phyloP scores from a whole-genome alignment of 2,329 filamentous ascomycete species.

The Botrytis tulipae region DNA sequence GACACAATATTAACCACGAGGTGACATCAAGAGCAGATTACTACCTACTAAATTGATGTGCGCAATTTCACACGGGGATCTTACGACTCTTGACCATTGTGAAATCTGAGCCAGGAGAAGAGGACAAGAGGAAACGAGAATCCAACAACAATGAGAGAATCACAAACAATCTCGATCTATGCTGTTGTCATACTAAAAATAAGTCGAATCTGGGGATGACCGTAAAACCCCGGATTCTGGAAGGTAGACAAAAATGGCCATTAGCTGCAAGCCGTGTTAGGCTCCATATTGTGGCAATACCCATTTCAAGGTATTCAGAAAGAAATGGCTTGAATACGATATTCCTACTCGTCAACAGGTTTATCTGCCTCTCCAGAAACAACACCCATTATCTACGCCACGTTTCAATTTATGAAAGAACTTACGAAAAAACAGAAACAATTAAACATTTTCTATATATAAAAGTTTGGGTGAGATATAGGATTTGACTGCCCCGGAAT shows the following conservation, averaged over 20 bases:
- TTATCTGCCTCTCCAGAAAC: background rate
- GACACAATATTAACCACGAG: background rate
- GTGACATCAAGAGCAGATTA: background rate
- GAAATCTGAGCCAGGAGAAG: background rate
- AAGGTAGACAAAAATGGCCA: background rate
- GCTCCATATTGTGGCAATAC: background rate
- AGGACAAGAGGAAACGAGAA: background rate
- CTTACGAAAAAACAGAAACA: background rate
- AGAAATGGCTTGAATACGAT: background rate
- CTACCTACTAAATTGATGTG: background rate
- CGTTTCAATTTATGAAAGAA: background rate
- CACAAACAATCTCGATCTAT: background rate
- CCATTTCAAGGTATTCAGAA: background rate
- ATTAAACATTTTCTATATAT: constrained; percentile 17
- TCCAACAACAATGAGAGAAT: background rate
- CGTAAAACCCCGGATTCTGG: background rate
- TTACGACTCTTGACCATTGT: background rate
- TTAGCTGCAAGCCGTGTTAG: background rate
- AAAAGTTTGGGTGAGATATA: background rate
- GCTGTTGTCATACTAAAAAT: background rate
- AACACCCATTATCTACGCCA: background rate
- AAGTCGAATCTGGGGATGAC: background rate
- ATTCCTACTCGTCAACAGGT: background rate
- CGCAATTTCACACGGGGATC: background rate
- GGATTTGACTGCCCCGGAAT: background rate